A percentile compares a stretch with the other conserved stretches of the same genome.
Evolutionary conservation across 257 asterid genomes (phyloP).

Genomic region (Apocynum venetum): DNA sequence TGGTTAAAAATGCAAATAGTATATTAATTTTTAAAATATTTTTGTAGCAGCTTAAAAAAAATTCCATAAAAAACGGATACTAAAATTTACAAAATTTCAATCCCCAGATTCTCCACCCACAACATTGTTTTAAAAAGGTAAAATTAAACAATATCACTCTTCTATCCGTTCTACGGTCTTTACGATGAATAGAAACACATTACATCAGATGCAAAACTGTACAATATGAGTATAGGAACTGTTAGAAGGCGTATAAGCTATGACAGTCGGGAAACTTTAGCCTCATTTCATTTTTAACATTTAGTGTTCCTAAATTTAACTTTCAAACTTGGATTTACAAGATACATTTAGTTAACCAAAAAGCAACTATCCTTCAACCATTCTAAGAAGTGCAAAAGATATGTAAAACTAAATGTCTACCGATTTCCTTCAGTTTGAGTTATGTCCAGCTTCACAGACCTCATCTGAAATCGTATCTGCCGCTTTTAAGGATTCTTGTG

Average conservation of each 20-base stretch:
- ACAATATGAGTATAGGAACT: neutral
- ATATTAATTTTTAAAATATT: no score
- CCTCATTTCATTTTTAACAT: neutral
- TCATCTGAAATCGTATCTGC: neutral
- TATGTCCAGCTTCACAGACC: neutral
- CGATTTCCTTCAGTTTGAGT: neutral
- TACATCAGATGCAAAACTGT: neutral
- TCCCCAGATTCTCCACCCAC: no score
- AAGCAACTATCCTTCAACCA: neutral
- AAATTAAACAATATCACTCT: neutral
- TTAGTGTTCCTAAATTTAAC: neutral
- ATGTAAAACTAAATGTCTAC: neutral
- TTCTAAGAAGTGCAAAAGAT: neutral
- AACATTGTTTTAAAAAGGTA: neutral
- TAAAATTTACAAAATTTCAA: no score
- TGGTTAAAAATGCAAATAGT: no score
- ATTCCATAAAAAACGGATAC: no score
- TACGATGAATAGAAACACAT: no score
- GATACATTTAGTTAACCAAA: neutral
- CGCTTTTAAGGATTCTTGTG: conserved; percentile 18
- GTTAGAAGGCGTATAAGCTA: neutral
- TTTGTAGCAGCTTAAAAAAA: no score
- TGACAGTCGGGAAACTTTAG: neutral
- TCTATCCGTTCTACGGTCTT: no score
- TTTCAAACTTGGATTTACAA: neutral